A percentile compares a stretch with the other conserved stretches of the same genome.
Evolutionary conservation across 2,329 filamentous ascomycete genomes (phyloP).

Genomic region (Paecilomyces variotii): DNA sequence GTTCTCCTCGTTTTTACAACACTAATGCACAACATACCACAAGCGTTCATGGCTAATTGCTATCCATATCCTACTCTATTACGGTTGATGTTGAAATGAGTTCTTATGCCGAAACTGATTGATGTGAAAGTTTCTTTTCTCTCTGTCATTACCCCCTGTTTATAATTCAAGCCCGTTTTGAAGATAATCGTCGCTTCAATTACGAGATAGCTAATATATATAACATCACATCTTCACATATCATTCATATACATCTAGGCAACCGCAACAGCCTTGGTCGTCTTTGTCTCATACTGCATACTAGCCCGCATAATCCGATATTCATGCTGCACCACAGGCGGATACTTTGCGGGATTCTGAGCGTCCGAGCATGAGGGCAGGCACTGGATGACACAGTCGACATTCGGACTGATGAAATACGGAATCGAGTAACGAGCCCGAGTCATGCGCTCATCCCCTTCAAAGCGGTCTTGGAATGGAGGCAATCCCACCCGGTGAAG

Average conservation of each 20-base stretch:
- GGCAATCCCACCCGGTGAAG: conserved; percentile 41
- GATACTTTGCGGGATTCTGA: background rate
- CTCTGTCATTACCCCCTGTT: no score
- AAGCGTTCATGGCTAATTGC: background rate
- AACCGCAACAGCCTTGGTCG: background rate
- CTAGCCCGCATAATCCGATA: background rate
- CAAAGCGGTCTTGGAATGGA: conserved; percentile 22
- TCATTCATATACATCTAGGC: background rate
- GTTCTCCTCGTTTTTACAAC: background rate
- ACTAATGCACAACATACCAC: background rate
- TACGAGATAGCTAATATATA: background rate
- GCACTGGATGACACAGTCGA: conserved; percentile 2
- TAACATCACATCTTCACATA: background rate
- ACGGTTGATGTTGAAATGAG: background rate
- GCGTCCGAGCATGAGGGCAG: conserved; percentile 1
- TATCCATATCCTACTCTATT: background rate
- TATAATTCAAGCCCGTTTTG: no score
- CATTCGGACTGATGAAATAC: conserved; percentile 23
- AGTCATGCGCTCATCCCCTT: conserved; percentile 20
- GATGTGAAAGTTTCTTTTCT: no score
- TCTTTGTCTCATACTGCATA: background rate
- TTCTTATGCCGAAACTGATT: background rate
- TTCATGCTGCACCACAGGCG: background rate
- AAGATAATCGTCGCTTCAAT: background rate
- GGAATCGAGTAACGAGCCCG: conserved; percentile 22